Evolutionary conservation across 1,284 basidiomycete genomes (phyloP).

Genomic region (Rhizopogon hawkerae): DNA sequence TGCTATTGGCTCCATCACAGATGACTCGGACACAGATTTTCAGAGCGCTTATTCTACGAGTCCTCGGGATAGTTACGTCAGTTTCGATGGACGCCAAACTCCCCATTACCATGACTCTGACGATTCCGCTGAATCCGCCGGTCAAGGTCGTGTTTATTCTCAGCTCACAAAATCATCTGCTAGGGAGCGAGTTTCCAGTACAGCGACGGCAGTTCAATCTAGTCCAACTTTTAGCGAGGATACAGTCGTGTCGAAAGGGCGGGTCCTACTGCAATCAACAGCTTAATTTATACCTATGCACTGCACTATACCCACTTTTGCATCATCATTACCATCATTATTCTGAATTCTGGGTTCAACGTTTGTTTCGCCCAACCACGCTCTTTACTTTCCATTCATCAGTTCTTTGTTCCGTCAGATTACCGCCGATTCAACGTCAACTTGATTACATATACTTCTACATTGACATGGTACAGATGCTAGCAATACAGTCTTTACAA

Average conservation of each 20-base stretch:
- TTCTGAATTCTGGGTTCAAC: constrained; percentile 1
- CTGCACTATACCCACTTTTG: constrained; percentile 21
- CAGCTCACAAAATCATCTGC: constrained; percentile 25
- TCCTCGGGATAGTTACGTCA: constrained; percentile 54
- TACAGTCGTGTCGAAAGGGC: constrained; percentile 26
- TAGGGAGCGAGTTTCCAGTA: constrained; percentile 39
- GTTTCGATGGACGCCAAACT: constrained; percentile 26
- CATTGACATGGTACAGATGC: constrained; percentile 15
- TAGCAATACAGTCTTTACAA: constrained; percentile 17
- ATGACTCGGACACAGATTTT: constrained; percentile 78
- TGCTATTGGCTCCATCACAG: constrained; percentile 42
- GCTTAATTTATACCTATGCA: constrained; percentile 10
- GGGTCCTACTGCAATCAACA: constrained; percentile 14
- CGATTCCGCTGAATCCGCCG: constrained; percentile 27
- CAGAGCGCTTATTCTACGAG: constrained; percentile 75
- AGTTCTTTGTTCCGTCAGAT: constrained; percentile 20
- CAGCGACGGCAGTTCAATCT: constrained; percentile 32
- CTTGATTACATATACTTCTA: constrained; percentile 22
- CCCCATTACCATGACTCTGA: constrained; percentile 23
- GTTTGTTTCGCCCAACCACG: constrained; percentile 9
- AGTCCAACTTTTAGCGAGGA: constrained; percentile 30
- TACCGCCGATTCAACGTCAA: constrained; percentile 10
- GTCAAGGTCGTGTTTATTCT: constrained; percentile 23
- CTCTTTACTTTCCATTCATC: constrained; percentile 8
- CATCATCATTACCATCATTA: constrained; percentile 14